A percentile compares a stretch with the other conserved stretches of the same genome.
phyloP scores from a whole-genome alignment of 768 basidiomycete genomes.

The Pleurotus tuoliensis region DNA sequence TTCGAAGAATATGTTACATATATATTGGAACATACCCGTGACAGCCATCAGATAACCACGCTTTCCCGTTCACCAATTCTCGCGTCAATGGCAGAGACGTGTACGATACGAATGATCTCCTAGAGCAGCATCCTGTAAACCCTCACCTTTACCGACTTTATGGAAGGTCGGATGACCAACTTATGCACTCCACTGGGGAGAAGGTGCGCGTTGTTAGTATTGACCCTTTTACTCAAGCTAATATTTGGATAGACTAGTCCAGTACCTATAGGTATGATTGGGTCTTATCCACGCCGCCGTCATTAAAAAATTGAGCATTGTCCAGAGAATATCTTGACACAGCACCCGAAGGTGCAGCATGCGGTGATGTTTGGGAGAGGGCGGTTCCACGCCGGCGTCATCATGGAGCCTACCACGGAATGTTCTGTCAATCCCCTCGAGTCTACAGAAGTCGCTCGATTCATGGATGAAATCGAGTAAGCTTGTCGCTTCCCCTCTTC shows the following conservation, averaged over 20 bases:
- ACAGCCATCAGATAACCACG: not conserved
- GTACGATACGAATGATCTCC: constrained; percentile 36
- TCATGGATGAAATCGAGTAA: constrained; percentile 22
- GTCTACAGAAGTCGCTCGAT: constrained; percentile 13
- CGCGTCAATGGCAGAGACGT: constrained; percentile 32
- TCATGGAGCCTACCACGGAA: constrained; percentile 24
- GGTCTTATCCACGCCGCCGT: constrained; percentile 1
- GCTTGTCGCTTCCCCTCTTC: not conserved
- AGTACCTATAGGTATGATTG: constrained; percentile 26
- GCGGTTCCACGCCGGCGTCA: constrained; percentile 29
- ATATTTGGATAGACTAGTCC: constrained; percentile 26
- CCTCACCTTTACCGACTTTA: constrained; percentile 29
- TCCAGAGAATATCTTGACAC: constrained; percentile 34
- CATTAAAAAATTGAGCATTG: constrained; percentile 10
- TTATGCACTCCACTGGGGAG: constrained; percentile 39
- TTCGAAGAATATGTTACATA: not conserved
- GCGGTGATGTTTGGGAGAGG: constrained; percentile 37
- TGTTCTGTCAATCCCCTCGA: constrained; percentile 21
- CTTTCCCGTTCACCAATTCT: constrained; percentile 21
- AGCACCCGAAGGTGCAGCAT: constrained; percentile 22
- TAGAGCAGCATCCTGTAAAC: constrained; percentile 36
- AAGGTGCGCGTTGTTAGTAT: constrained; percentile 24
- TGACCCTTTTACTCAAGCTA: not conserved
- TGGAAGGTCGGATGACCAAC: constrained; percentile 38
- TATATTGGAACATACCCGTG: not conserved